Evolutionary conservation across 2,329 filamentous ascomycete genomes (phyloP).

Genomic region (Cryphonectria japonica): DNA sequence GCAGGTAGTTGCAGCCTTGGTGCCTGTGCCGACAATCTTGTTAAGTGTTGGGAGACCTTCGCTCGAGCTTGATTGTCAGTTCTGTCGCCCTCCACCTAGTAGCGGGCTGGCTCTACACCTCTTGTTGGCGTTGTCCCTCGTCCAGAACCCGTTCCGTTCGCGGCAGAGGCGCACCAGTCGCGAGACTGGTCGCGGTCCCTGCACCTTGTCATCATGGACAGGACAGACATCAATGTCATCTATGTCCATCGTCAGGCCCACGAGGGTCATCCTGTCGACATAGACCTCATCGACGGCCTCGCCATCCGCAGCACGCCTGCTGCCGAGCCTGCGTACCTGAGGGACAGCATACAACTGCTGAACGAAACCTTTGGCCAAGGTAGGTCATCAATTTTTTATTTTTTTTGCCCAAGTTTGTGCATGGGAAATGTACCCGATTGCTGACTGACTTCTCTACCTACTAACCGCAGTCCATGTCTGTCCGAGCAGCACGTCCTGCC

Average conservation of each 20-base stretch:
- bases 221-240: constrained; percentile 60
- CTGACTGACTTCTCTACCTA: constrained; percentile 3
- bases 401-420: background rate
- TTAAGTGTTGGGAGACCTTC: constrained; percentile 28
- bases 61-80: constrained; percentile 29
- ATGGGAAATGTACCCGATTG: constrained; percentile 19
- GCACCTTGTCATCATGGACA: constrained; percentile 58
- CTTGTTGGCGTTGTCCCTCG: constrained; percentile 21
- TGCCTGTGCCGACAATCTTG: constrained; percentile 29
- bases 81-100: constrained; percentile 30
- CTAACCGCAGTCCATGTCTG: constrained; percentile 55
- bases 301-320: constrained; percentile 34
- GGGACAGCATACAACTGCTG: constrained; percentile 52
- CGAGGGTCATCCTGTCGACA: constrained; percentile 43
- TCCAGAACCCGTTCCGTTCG: constrained; percentile 34
- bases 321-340: constrained; percentile 46
- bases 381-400: constrained; percentile 37
- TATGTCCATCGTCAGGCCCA: constrained; percentile 61
- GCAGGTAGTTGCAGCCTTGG: constrained; percentile 23
- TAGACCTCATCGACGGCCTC: constrained; percentile 31
- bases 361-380: constrained; percentile 60
- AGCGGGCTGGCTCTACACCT: constrained; percentile 18
- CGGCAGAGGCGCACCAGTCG: constrained; percentile 62
- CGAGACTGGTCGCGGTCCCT: constrained; percentile 60
- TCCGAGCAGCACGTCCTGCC: constrained; percentile 55